A percentile compares a stretch with the other conserved stretches of the same genome.
phyloP scores from a whole-genome alignment of 441 rosid genomes.

The Euphorbia schlechtendalii region DNA sequence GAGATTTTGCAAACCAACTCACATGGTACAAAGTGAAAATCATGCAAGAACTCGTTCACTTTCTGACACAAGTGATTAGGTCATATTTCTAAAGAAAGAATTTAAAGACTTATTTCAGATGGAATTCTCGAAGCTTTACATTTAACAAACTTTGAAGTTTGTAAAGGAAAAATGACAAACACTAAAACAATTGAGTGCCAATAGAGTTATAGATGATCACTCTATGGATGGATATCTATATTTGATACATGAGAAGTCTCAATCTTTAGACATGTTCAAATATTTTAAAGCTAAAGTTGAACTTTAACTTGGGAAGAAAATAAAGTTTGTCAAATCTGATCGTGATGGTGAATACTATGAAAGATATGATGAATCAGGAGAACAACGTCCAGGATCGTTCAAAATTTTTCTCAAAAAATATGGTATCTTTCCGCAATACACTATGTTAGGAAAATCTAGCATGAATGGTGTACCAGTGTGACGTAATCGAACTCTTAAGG shows the following conservation, averaged over 20 bases:
- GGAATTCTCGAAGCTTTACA: background rate
- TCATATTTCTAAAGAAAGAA: background rate
- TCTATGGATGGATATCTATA: background rate
- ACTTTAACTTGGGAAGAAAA: background rate
- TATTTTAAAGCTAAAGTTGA: background rate
- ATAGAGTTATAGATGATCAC: background rate
- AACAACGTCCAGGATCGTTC: background rate
- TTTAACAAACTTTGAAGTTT: background rate
- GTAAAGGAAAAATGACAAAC: background rate
- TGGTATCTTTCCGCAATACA: background rate
- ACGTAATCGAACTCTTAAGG: background rate
- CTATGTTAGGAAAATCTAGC: background rate
- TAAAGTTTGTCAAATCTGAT: background rate
- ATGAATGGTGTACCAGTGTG: constrained; percentile 10
- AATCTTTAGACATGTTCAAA: background rate
- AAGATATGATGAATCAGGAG: too few species aligned
- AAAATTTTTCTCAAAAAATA: background rate
- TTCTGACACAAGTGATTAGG: background rate
- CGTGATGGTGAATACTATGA: background rate
- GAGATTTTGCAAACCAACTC: too few species aligned
- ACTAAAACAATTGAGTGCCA: too few species aligned
- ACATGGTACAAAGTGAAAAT: too few species aligned
- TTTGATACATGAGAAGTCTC: background rate
- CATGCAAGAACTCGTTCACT: background rate
- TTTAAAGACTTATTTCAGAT: background rate